phyloP scores from a whole-genome alignment of 2,329 filamentous ascomycete genomes.

The Penicillium nordicum region DNA sequence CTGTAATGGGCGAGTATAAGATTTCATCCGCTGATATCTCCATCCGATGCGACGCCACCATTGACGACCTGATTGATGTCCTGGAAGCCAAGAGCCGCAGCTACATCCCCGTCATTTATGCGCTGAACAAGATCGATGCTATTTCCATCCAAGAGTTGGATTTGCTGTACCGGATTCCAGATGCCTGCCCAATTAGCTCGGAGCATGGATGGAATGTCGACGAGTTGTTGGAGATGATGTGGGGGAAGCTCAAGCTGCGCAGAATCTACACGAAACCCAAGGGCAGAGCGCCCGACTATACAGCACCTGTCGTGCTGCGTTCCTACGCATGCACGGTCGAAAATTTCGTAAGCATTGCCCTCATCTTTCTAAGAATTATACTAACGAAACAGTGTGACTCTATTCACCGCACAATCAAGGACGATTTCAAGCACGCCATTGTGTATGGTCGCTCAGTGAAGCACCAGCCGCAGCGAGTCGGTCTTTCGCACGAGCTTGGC shows the following conservation, averaged over 20 bases:
- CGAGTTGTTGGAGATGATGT: conserved; percentile 95
- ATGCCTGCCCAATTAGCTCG: conserved; percentile 94
- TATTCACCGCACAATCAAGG: conserved; percentile 93
- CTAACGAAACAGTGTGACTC: conserved; percentile 70
- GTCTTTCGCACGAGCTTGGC: conserved; percentile 81
- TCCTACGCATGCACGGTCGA: conserved; percentile 82
- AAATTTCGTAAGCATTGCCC: conserved; percentile 74
- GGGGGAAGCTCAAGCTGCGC: conserved; percentile 89
- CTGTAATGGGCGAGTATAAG: conserved; percentile 94
- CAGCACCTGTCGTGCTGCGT: conserved; percentile 82
- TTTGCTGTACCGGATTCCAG: conserved; percentile 91
- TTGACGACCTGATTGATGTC: conserved; percentile 95
- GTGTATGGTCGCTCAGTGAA: conserved; percentile 98
- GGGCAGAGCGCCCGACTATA: conserved; percentile 89
- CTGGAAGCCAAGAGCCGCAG: conserved; percentile 90
- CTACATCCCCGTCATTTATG: conserved; percentile 99
- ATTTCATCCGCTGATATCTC: conserved; percentile 97
- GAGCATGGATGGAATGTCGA: conserved; percentile 98
- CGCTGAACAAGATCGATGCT: conserved; percentile 97
- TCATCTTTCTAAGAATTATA: conserved; percentile 15
- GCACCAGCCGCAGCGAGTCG: conserved; percentile 95
- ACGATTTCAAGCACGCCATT: conserved; percentile 91
- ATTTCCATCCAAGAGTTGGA: conserved; percentile 98
- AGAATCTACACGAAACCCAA: conserved; percentile 98
- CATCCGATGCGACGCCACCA: conserved; percentile 94